These are phyloP conservation scores for Leccinum rimulosum DNA, from an alignment of 768 basidiomycete genomes.

Conservation along the genomic window DNA sequence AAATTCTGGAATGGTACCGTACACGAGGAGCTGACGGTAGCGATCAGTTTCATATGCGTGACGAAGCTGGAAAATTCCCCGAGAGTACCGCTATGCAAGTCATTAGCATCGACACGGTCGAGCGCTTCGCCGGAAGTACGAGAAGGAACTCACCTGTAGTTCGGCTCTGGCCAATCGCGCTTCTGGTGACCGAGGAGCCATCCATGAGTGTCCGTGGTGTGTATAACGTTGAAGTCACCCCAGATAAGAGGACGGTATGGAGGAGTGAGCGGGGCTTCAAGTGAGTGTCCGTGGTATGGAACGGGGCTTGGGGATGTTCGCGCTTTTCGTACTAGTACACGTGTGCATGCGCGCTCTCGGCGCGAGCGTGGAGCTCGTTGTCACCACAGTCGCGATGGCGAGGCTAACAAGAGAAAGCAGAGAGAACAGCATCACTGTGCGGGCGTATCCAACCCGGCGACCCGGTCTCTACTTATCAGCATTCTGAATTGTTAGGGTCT, in stretches of 20 bases:
- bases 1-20: neutral
- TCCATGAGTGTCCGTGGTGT: constrained; percentile 83
- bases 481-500: neutral
- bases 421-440: constrained; percentile 15
- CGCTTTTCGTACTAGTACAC: constrained; percentile 29
- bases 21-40: constrained; percentile 41
- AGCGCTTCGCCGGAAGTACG: neutral
- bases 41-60: constrained; percentile 73
- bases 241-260: constrained; percentile 73
- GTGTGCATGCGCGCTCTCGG: constrained; percentile 36
- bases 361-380: constrained; percentile 18
- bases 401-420: constrained; percentile 20
- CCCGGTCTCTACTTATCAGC: constrained; percentile 4
- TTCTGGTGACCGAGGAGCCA: constrained; percentile 88
- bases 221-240: constrained; percentile 85
- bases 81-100: constrained; percentile 46
- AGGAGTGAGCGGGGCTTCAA: constrained; percentile 38
- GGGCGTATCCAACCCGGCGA: neutral
- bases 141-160: constrained; percentile 51
- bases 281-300: too few species aligned
- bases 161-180: constrained; percentile 66
- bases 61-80: constrained; percentile 90
- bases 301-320: constrained; percentile 34
- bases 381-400: constrained; percentile 23
- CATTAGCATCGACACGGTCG: neutral